These are phyloP conservation scores for Friedmanniomyces endolithicus DNA, from an alignment of 495 filamentous ascomycete species.

Conservation along the genomic window DNA sequence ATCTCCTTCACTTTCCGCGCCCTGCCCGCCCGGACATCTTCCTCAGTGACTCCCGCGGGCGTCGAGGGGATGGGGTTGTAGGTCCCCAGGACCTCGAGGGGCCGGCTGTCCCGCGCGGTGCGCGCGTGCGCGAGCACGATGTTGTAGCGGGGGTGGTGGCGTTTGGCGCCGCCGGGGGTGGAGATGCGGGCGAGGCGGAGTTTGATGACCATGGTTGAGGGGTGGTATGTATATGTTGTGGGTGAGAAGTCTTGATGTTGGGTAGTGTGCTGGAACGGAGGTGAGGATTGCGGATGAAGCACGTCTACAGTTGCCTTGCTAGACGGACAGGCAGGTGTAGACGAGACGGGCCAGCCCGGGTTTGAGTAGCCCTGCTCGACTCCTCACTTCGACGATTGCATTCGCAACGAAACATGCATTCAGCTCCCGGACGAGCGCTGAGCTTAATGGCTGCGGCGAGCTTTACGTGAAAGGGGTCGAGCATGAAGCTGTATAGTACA, in stretches of 20 bases:
- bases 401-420: too few species aligned
- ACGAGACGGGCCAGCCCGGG: too few species aligned
- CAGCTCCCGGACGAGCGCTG: too few species aligned
- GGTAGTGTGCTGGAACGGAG: not conserved
- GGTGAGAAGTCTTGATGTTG: not conserved
- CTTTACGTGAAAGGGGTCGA: too few species aligned
- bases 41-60: conserved; percentile 43
- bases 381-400: too few species aligned
- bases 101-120: conserved; percentile 69
- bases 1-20: conserved; percentile 75
- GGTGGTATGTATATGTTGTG: not conserved
- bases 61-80: conserved; percentile 83
- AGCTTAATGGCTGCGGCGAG: too few species aligned
- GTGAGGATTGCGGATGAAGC: too few species aligned
- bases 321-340: too few species aligned
- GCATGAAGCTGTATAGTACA: too few species aligned
- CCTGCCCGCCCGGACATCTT: not conserved
- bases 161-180: conserved; percentile 45
- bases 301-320: too few species aligned
- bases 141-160: conserved; percentile 81
- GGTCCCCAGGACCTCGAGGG: conserved; percentile 87
- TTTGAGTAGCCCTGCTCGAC: too few species aligned
- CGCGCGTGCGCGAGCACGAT: conserved; percentile 93
- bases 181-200: conserved; percentile 82
- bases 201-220: conserved; percentile 69